Evolutionary conservation across 805 yeast species (phyloP).

Genomic region (Lipomyces oligophaga): DNA sequence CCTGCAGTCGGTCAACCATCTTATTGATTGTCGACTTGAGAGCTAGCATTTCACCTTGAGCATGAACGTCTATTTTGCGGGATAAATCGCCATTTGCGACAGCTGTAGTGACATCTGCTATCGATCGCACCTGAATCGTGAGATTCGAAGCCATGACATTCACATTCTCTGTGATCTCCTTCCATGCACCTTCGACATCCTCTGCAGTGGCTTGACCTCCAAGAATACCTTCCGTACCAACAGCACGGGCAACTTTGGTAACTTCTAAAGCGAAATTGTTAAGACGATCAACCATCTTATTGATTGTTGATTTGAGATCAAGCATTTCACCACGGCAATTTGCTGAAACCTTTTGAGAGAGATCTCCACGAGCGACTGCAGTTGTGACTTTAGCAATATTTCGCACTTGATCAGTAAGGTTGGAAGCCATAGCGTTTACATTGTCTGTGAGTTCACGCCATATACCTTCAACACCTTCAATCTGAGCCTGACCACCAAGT

Average conservation of each 20-base stretch:
- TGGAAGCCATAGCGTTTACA: slow-evolving; percentile 85
- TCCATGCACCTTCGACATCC: slow-evolving; percentile 83
- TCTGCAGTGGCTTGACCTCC: slow-evolving; percentile 85
- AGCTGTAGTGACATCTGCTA: slow-evolving; percentile 87
- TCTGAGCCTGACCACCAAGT: slow-evolving; percentile 82
- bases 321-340: slow-evolving; percentile 77
- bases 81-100: slow-evolving; percentile 87
- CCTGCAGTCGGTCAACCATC: slow-evolving; percentile 88
- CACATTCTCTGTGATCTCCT: slow-evolving; percentile 75
- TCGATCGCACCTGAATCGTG: slow-evolving; percentile 83
- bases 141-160: slow-evolving; percentile 84
- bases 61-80: slow-evolving; percentile 81
- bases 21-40: slow-evolving; percentile 81
- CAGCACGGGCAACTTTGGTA: slow-evolving; percentile 78
- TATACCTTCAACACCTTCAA: slow-evolving; percentile 75
- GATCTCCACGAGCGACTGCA: slow-evolving; percentile 80
- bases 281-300: slow-evolving; percentile 83
- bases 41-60: slow-evolving; percentile 85
- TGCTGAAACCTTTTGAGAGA: slow-evolving; percentile 79
- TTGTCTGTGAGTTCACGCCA: slow-evolving; percentile 86
- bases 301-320: slow-evolving; percentile 77
- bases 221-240: slow-evolving; percentile 82
- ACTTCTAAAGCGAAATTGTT: slow-evolving; percentile 81
- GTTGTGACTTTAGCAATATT: slow-evolving; percentile 84
- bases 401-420: slow-evolving; percentile 82